Percentiles rank a stretch among this genome's conserved stretches.
These are phyloP conservation scores for Xylaria sp. DNA, from an alignment of 2,329 filamentous ascomycete genomes.

Conservation along the genomic window DNA sequence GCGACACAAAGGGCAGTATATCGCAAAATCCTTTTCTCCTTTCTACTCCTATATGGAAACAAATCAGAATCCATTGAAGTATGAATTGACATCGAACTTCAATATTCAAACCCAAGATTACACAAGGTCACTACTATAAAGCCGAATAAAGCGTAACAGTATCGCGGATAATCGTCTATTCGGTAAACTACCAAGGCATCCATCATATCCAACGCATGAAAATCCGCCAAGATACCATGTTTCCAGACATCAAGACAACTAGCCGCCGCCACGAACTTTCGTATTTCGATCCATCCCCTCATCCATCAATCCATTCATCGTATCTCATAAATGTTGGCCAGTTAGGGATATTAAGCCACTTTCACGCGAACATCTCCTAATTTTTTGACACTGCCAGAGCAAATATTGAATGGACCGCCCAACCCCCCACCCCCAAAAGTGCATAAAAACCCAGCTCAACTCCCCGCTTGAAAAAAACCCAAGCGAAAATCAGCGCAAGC, in stretches of 20 bases:
- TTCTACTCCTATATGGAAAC: background rate
- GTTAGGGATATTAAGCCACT: conserved; percentile 12
- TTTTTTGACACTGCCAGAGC: conserved; percentile 18
- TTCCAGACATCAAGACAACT: conserved; percentile 18
- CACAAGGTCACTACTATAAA: background rate
- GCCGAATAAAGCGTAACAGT: background rate
- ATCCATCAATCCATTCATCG: conserved; percentile 8
- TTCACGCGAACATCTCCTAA: conserved; percentile 2
- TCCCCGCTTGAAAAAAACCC: conserved; percentile 10
- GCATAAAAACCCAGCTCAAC: conserved; percentile 19
- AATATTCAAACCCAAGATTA: background rate
- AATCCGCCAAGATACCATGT: conserved; percentile 12
- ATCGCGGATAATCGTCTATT: conserved; percentile 7
- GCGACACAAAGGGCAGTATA: background rate
- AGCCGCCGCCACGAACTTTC: background rate
- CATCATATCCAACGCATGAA: background rate
- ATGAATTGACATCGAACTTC: background rate
- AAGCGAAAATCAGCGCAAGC: conserved; percentile 29
- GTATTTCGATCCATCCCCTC: no score
- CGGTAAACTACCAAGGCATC: conserved; percentile 5
- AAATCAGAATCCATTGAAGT: background rate
- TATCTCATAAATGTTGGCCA: conserved; percentile 25
- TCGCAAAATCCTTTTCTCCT: background rate
- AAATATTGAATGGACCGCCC: conserved; percentile 13
- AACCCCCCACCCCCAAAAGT: conserved; percentile 2